Percentiles rank a stretch among this genome's conserved stretches.
These are phyloP conservation scores for Penicillium sp. DNA, from an alignment of 2,329 filamentous ascomycete species.

Conservation along the genomic window DNA sequence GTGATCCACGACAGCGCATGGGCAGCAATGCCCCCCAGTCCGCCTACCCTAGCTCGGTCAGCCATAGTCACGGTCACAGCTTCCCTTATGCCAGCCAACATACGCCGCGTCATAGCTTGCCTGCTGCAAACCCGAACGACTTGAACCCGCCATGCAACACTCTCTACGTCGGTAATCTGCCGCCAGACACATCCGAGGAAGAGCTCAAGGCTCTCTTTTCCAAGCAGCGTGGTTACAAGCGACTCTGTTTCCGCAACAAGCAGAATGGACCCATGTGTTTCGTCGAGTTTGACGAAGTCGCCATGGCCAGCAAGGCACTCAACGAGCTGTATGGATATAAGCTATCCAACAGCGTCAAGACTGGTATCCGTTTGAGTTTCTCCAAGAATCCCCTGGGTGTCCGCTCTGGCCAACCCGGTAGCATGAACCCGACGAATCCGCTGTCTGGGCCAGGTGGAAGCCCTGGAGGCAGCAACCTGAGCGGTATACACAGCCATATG, in stretches of 20 bases:
- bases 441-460: conserved; percentile 58
- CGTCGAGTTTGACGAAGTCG: conserved; percentile 94
- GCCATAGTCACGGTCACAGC: conserved; percentile 54
- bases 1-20: conserved; percentile 50
- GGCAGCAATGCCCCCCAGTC: conserved; percentile 56
- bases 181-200: conserved; percentile 89
- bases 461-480: conserved; percentile 61
- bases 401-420: conserved; percentile 71
- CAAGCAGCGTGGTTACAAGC: conserved; percentile 91
- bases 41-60: conserved; percentile 64
- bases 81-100: conserved; percentile 64
- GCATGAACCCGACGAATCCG: conserved; percentile 55
- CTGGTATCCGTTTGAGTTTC: conserved; percentile 92
- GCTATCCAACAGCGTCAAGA: conserved; percentile 90
- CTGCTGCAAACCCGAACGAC: conserved; percentile 89
- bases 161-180: conserved; percentile 95
- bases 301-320: conserved; percentile 87
- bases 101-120: conserved; percentile 69
- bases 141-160: conserved; percentile 98
- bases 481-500: conserved; percentile 60
- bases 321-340: conserved; percentile 86
- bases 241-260: conserved; percentile 93
- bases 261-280: conserved; percentile 98
- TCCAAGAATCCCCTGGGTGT: conserved; percentile 97
- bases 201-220: conserved; percentile 93